Conservation (phyloP, 345 rosid genomes). For the Boechera stricta region DNA sequence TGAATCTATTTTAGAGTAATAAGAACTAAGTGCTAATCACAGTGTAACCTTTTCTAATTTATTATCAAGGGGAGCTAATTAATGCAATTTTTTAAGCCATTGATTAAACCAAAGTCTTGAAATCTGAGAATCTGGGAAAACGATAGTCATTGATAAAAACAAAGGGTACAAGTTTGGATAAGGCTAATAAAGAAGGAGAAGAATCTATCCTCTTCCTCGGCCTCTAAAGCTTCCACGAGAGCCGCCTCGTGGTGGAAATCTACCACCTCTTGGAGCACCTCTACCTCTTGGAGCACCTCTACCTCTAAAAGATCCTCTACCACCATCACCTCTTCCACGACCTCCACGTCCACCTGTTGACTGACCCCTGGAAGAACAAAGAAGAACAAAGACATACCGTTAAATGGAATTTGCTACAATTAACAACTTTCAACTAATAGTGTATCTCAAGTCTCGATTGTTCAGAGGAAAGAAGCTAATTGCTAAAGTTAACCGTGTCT, state of each 20-base stretch:
- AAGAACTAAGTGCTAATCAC: background rate
- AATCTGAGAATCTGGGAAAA: constrained; percentile 24
- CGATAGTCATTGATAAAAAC: constrained; percentile 23
- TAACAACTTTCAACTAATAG: constrained; percentile 23
- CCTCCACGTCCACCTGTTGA: constrained; percentile 49
- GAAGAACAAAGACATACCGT: constrained; percentile 22
- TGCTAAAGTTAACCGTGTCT: background rate
- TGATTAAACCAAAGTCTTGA: constrained; percentile 2
- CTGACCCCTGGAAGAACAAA: constrained; percentile 54
- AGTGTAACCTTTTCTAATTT: background rate
- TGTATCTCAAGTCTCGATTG: background rate
- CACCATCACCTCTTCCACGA: constrained; percentile 53
- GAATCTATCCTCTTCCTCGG: constrained; percentile 64
- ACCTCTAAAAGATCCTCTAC: constrained; percentile 29
- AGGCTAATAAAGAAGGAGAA: constrained; percentile 15
- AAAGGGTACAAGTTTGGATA: constrained; percentile 34
- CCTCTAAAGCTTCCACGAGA: constrained; percentile 85
- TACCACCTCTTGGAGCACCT: constrained; percentile 73
- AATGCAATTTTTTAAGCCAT: constrained; percentile 20
- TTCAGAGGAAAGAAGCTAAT: background rate
- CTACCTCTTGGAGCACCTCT: constrained; percentile 54
- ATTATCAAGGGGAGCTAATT: background rate
- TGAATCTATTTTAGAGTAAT: background rate
- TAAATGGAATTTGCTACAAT: background rate
- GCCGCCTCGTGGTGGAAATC: constrained; percentile 76